phyloP scores from a whole-genome alignment of 1,284 basidiomycete species.

The Ustilago crameri region DNA sequence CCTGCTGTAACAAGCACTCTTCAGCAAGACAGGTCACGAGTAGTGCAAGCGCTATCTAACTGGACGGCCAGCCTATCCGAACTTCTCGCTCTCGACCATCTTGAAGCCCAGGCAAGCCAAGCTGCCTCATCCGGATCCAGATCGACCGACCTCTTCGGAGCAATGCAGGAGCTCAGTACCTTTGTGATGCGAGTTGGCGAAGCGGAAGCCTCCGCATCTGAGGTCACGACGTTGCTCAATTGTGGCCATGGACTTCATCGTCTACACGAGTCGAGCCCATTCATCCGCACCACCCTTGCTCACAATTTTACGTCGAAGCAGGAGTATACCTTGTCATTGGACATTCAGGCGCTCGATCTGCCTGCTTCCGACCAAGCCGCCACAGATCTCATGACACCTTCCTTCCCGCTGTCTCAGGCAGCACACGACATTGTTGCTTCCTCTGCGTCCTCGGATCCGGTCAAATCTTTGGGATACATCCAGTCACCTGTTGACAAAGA shows the following conservation, averaged over 20 bases:
- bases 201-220: slow-evolving; percentile 21
- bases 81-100: slow-evolving; percentile 26
- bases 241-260: slow-evolving; percentile 37
- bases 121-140: slow-evolving; percentile 9
- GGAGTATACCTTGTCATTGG: slow-evolving; percentile 32
- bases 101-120: slow-evolving; percentile 30
- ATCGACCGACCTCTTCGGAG: slow-evolving; percentile 31
- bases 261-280: slow-evolving; percentile 25
- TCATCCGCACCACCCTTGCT: slow-evolving; percentile 33
- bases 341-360: slow-evolving; percentile 32
- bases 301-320: slow-evolving; percentile 17
- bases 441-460: slow-evolving; percentile 1
- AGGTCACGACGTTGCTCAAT: slow-evolving; percentile 13
- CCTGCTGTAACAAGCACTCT: not conserved
- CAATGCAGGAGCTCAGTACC: slow-evolving; percentile 34
- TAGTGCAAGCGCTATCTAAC: slow-evolving; percentile 19
- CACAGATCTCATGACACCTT: slow-evolving; percentile 1
- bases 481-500: slow-evolving; percentile 6
- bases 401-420: slow-evolving; percentile 25
- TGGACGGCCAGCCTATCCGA: slow-evolving; percentile 39
- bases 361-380: slow-evolving; percentile 11
- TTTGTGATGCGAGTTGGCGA: slow-evolving; percentile 13
- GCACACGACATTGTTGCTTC: slow-evolving; percentile 18
- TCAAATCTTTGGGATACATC: slow-evolving; percentile 18
- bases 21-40: slow-evolving; percentile 15